Evolutionary conservation across 306 rosid species (phyloP), one percentile per base, ranked within the genome.

Genomic region (Trifolium fragiferum): DNA sequence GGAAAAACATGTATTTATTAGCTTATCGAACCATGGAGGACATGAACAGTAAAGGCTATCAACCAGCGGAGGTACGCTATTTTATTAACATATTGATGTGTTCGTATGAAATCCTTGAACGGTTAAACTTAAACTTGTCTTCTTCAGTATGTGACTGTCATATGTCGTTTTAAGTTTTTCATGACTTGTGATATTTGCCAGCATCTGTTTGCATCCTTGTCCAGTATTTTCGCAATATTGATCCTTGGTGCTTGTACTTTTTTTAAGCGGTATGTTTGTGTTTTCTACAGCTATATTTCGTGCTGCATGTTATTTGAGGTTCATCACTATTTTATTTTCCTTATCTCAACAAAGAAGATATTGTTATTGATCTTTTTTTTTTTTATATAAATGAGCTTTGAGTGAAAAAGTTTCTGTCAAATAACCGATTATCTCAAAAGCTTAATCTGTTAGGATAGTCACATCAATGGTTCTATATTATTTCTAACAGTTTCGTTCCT

Each of bases 21-120:
- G 96, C 97, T 75, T 87, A 86, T 72, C 88, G 69, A 80, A 91
- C 96, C 73, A 82, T 84, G 89, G 84, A 84, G 83, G 97, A 94
- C 90, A 91, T 94, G 98, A 82, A 81, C 58, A 63, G 75, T 44
- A 91, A 90, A 86, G 97, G 98, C 74, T 82, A 91, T 84, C 94
- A 86, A 82, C 89, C 93, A 38, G 88, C 61, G 23, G 98, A 94
- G 98, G 98, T 94, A 88, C 25, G 16, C 55, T 43, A 55, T 78
- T 76, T 58, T 63, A 21, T 37, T 18, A 20, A 16, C 53, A 19
- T 47, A 44, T 47, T 51, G 41, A 21, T 76, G 30, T 40, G 30
- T 40, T 54, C 23, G 53, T 61, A 63, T 68, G 63, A 70, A 43
- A 60, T 53, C 77, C 33, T 41, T 50, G 77, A 41, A 43, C 55